Conservation (phyloP, 1,284 basidiomycete species). For the Hypsizygus ulmarius region DNA sequence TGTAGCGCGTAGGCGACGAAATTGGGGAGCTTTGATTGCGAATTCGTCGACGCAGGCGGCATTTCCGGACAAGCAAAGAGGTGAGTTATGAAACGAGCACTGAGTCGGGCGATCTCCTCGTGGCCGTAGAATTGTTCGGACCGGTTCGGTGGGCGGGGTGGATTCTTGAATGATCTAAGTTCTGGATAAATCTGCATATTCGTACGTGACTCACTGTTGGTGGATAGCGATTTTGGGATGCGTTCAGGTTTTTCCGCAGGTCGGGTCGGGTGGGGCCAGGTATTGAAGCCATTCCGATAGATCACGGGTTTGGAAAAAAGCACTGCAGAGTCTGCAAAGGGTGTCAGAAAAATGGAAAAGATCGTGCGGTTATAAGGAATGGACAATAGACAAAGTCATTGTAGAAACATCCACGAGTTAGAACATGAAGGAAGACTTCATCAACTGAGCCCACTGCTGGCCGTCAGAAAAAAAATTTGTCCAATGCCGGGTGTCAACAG, state of each 20-base stretch:
- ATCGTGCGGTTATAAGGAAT: constrained; percentile 17
- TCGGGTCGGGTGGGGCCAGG: constrained; percentile 18
- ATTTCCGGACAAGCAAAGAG: constrained; percentile 74
- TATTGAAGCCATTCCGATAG: constrained; percentile 17
- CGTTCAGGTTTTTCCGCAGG: constrained; percentile 14
- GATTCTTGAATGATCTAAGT: constrained; percentile 11
- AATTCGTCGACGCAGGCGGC: constrained; percentile 48
- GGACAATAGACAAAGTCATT: neutral
- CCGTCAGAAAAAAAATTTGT: constrained; percentile 16
- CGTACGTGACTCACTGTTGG: constrained; percentile 16
- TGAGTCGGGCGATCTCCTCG: constrained; percentile 62
- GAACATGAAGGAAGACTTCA: neutral
- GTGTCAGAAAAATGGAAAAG: constrained; percentile 15
- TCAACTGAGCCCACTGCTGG: neutral
- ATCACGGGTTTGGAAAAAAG: constrained; percentile 9
- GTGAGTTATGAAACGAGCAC: constrained; percentile 77
- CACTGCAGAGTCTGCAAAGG: constrained; percentile 9
- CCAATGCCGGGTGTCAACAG: constrained; percentile 6
- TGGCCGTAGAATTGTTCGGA: constrained; percentile 80
- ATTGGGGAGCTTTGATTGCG: constrained; percentile 64
- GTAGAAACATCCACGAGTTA: no score
- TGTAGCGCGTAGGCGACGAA: constrained; percentile 91
- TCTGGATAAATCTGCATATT: neutral
- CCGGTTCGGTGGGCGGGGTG: constrained; percentile 18
- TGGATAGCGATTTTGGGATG: constrained; percentile 19